A percentile compares a stretch with the other conserved stretches of the same genome.
phyloP scores from a whole-genome alignment of 306 rosid genomes.

The Castanea crenata region DNA sequence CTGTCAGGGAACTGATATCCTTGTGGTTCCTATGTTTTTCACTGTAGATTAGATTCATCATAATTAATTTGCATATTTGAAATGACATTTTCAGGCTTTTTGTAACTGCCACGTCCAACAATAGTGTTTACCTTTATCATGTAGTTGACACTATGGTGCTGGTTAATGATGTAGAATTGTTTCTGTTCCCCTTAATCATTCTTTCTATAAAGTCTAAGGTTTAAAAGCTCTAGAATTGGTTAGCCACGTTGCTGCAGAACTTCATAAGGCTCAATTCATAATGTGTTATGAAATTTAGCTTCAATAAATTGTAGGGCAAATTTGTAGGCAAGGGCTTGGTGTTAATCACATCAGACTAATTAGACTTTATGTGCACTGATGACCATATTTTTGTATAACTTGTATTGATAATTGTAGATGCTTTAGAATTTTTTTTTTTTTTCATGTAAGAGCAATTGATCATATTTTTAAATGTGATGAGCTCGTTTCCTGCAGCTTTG shows the following conservation, averaged over 20 bases:
- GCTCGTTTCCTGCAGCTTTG: slow-evolving; percentile 55
- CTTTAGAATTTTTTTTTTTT: slow-evolving; percentile 7
- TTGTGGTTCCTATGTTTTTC: too few relatives aligned
- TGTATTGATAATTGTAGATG: not conserved
- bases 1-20: too few relatives aligned
- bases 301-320: not conserved
- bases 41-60: too few relatives aligned
- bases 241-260: not conserved
- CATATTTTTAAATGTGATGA: slow-evolving; percentile 18
- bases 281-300: not conserved
- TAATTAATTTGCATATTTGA: too few relatives aligned
- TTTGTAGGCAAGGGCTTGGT: not conserved
- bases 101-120: not conserved
- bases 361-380: not conserved
- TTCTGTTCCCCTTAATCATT: not conserved
- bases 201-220: not conserved
- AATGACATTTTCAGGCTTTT: not conserved
- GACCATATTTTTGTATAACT: not conserved
- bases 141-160: not conserved
- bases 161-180: not conserved
- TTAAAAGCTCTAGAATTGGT: not conserved
- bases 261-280: not conserved
- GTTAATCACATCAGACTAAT: not conserved
- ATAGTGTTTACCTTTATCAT: not conserved
- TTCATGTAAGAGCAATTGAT: slow-evolving; percentile 19